phyloP scores from a whole-genome alignment of 176 grass and related monocot species.

The Ampelocalamus luodianensis region DNA sequence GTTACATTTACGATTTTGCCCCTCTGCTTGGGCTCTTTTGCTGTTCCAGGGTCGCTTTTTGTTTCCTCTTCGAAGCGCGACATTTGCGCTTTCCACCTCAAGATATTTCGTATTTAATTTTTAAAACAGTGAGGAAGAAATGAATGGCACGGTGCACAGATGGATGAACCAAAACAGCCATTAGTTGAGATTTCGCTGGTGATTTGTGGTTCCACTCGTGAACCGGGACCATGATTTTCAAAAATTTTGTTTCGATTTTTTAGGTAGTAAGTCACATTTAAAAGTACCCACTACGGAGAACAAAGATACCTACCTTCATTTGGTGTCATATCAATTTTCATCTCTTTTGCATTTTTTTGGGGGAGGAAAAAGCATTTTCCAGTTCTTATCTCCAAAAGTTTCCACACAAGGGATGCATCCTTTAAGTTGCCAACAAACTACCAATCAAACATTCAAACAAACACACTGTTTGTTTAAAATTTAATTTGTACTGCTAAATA shows the following conservation, averaged over 20 bases:
- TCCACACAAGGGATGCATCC: background rate
- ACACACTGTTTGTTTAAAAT: background rate
- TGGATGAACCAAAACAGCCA: background rate
- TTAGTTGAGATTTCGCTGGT: background rate
- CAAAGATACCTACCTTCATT: background rate
- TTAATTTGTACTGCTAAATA: background rate
- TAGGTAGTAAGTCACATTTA: background rate
- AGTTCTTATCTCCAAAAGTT: background rate
- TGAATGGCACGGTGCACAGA: background rate
- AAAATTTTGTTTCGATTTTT: background rate
- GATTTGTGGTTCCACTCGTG: background rate
- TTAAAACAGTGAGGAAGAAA: background rate
- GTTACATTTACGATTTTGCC: constrained; percentile 19
- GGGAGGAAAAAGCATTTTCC: background rate
- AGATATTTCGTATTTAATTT: background rate
- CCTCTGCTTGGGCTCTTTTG: background rate
- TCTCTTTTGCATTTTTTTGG: background rate
- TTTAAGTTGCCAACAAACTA: background rate
- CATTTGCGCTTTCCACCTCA: background rate
- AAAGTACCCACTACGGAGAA: background rate
- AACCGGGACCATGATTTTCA: background rate
- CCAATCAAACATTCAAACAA: background rate
- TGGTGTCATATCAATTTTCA: background rate
- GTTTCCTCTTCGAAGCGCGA: background rate
- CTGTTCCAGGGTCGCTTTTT: background rate